Percentiles rank a stretch among this genome's conserved stretches.
phyloP scores from a whole-genome alignment of 805 yeast species.

The Debaryomyces maramus region DNA sequence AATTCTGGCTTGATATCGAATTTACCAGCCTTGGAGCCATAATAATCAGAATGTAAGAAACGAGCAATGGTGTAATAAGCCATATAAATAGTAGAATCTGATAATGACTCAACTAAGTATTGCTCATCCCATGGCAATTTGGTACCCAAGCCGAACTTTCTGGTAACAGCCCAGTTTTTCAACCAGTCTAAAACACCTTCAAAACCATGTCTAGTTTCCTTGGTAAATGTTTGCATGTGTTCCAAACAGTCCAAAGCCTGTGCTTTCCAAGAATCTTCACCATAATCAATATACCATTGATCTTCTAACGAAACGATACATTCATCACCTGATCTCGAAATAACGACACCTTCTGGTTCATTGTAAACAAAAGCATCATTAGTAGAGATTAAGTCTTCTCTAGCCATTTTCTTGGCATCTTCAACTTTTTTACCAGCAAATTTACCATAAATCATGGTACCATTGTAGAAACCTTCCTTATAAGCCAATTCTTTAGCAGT shows the following conservation, averaged over 20 bases:
- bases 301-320: conserved; percentile 97
- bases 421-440: conserved; percentile 90
- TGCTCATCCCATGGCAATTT: conserved; percentile 95
- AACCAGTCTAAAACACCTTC: conserved; percentile 95
- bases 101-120: conserved; percentile 88
- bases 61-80: conserved; percentile 90
- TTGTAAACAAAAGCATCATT: conserved; percentile 86
- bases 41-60: conserved; percentile 80
- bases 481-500: conserved; percentile 93
- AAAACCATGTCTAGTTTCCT: conserved; percentile 87
- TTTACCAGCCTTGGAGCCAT: conserved; percentile 74
- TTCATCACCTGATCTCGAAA: conserved; percentile 94
- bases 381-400: conserved; percentile 71
- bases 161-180: conserved; percentile 96
- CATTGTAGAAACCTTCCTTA: conserved; percentile 95
- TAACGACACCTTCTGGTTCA: conserved; percentile 89
- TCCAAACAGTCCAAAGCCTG: conserved; percentile 78
- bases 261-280: conserved; percentile 87
- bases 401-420: conserved; percentile 83
- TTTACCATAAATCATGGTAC: conserved; percentile 75
- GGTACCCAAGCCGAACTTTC: conserved; percentile 95
- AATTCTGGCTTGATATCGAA: conserved; percentile 76
- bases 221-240: conserved; percentile 71
- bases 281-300: conserved; percentile 97
- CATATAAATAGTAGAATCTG: conserved; percentile 95